Conservation (phyloP, 208 protist species). For the Crithidia brevicula region DNA sequence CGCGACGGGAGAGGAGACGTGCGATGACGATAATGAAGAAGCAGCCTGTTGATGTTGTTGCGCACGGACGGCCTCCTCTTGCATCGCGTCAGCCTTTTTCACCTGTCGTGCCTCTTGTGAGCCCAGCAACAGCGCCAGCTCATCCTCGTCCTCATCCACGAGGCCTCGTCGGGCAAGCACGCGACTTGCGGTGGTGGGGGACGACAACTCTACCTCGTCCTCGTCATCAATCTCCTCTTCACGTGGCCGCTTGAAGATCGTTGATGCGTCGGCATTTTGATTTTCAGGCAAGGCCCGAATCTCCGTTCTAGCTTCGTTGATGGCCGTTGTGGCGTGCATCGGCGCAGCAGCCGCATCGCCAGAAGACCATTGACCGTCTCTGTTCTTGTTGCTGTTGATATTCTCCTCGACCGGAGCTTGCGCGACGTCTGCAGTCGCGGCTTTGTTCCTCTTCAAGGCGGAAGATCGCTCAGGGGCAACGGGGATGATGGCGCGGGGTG, state of each 20-base stretch:
- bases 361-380: background rate
- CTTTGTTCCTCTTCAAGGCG: background rate
- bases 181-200: conserved; percentile 8
- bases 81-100: conserved; percentile 32
- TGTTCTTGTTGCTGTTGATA: background rate
- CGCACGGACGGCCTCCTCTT: conserved; percentile 13
- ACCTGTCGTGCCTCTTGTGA: conserved; percentile 50
- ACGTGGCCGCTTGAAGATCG: conserved; percentile 5
- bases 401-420: no score
- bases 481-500: background rate
- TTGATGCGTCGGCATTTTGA: no score
- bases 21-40: conserved; percentile 1
- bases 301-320: background rate
- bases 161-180: conserved; percentile 13
- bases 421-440: no score
- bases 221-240: background rate
- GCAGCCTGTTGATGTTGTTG: conserved; percentile 10
- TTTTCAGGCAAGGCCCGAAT: no score
- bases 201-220: background rate
- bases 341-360: background rate
- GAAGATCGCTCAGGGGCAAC: background rate
- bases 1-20: background rate
- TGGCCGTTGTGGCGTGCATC: background rate
- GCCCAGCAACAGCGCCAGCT: conserved; percentile 78
- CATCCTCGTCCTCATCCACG: conserved; percentile 64